Conservation (phyloP, 257 asterid species). For the Solanum ahanhuiri region DNA sequence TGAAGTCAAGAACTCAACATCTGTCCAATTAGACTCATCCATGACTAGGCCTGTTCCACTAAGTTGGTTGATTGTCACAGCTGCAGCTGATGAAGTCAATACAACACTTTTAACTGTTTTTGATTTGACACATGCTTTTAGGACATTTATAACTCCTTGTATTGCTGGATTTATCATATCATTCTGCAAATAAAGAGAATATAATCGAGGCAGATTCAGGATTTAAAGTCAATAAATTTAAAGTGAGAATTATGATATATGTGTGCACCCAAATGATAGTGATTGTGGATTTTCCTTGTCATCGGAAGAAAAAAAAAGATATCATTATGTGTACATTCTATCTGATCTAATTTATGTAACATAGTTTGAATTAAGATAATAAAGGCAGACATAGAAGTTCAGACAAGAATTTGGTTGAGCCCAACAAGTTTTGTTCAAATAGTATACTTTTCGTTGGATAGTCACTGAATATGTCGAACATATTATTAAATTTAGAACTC, state of each 20-base stretch:
- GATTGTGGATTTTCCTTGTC: too few species aligned
- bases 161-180: conserved; percentile 19
- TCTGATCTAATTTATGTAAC: not conserved
- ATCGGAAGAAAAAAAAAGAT: not conserved
- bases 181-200: not conserved
- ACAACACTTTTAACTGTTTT: conserved; percentile 7
- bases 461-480: too few species aligned
- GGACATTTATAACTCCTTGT: conserved; percentile 11
- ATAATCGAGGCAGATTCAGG: not conserved
- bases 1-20: conserved; percentile 13
- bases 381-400: not conserved
- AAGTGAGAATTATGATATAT: not conserved
- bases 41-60: conserved; percentile 2
- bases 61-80: conserved; percentile 9
- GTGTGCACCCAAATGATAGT: too few species aligned
- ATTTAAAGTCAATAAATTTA: not conserved
- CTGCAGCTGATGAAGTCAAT: conserved; percentile 20
- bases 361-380: not conserved
- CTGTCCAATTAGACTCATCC: conserved; percentile 19
- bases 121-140: conserved; percentile 11
- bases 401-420: not conserved
- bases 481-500: too few species aligned
- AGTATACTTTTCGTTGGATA: too few species aligned
- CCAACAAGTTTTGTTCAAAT: not conserved
- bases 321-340: not conserved